Percentiles rank a stretch among this genome's conserved stretches.
Evolutionary conservation across 2,329 filamentous ascomycete species (phyloP).

Genomic region (Escovopsis weberi): DNA sequence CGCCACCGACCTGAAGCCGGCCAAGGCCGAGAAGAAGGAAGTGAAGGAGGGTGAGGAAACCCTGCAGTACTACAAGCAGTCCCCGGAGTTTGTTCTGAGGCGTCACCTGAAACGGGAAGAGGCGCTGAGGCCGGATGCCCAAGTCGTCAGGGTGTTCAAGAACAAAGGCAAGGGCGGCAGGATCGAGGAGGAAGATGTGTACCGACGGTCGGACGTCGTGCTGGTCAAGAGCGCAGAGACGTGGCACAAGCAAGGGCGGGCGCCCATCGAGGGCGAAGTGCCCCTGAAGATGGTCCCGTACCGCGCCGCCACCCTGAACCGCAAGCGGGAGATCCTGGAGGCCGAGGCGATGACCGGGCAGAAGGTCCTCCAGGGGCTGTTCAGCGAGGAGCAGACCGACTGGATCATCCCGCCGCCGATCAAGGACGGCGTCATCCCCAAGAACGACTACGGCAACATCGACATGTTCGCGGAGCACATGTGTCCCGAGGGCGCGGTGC

Average conservation of each 20-base stretch:
- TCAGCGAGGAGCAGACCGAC: constrained; percentile 72
- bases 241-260: constrained; percentile 93
- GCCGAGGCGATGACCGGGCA: constrained; percentile 63
- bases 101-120: constrained; percentile 86
- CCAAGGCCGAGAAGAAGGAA: constrained; percentile 57
- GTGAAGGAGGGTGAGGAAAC: constrained; percentile 65
- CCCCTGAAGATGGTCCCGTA: constrained; percentile 82
- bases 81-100: constrained; percentile 70
- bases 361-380: constrained; percentile 78
- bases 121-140: constrained; percentile 55
- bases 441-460: constrained; percentile 92
- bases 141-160: constrained; percentile 60
- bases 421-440: constrained; percentile 70
- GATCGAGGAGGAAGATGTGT: constrained; percentile 60
- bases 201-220: constrained; percentile 62
- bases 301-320: constrained; percentile 75
- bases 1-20: constrained; percentile 57
- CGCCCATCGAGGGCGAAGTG: constrained; percentile 51
- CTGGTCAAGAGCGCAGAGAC: constrained; percentile 84
- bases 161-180: constrained; percentile 61
- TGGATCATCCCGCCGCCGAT: constrained; percentile 92
- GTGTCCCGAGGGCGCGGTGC: constrained; percentile 71
- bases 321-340: constrained; percentile 81
- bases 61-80: constrained; percentile 76
- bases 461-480: constrained; percentile 90